These are phyloP conservation scores for Jacaranda mimosifolia DNA, from an alignment of 257 asterid genomes.

Conservation along the genomic window DNA sequence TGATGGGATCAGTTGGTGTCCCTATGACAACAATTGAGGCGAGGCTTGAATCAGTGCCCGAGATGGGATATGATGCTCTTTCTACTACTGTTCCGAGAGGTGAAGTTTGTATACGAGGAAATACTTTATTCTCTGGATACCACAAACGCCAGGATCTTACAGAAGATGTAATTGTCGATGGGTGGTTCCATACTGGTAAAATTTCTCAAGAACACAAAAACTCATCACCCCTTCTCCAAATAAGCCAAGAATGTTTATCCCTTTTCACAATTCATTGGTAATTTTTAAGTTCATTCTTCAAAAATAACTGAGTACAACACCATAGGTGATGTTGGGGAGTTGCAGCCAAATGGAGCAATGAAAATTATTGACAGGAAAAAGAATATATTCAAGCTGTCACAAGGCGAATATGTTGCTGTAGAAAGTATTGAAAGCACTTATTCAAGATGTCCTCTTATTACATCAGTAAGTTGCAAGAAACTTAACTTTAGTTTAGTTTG, in stretches of 20 bases:
- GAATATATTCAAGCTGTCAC: slow-evolving; percentile 95
- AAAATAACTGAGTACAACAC: not conserved
- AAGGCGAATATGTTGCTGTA: slow-evolving; percentile 95
- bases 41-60: slow-evolving; percentile 92
- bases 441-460: slow-evolving; percentile 76
- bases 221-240: too few species aligned
- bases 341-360: slow-evolving; percentile 86
- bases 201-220: not conserved
- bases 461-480: slow-evolving; percentile 58
- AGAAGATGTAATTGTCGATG: slow-evolving; percentile 67
- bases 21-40: slow-evolving; percentile 91
- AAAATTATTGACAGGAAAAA: slow-evolving; percentile 91
- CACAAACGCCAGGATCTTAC: slow-evolving; percentile 90
- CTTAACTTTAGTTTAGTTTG: not conserved
- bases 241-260: not conserved
- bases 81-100: slow-evolving; percentile 77
- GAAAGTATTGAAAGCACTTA: slow-evolving; percentile 82
- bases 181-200: slow-evolving; percentile 97
- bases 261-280: not conserved
- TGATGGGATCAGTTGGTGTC: slow-evolving; percentile 91
- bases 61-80: slow-evolving; percentile 92
- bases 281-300: not conserved
- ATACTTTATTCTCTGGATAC: slow-evolving; percentile 83
- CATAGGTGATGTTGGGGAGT: slow-evolving; percentile 93
- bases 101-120: slow-evolving; percentile 87